Base-by-base conservation (phyloP, 1,139 yeast genomes). In the Hansenula anomala region DNA sequence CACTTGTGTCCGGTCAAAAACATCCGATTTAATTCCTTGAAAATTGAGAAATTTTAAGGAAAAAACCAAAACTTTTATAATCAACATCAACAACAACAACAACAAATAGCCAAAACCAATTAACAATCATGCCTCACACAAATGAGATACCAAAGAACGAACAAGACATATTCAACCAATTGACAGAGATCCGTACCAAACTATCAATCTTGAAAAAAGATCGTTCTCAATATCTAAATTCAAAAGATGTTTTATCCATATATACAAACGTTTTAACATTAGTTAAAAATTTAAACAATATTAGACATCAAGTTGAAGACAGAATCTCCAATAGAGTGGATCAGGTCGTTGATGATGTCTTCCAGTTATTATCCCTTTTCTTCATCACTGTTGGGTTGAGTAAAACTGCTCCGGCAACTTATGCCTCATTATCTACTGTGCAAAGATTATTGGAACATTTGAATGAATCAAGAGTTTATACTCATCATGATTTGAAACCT, bases 351-450 rank as follows among this genome's bases (percentile, higher is more conserved):
- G 96, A 88, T 58, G 97, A 92, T 54, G 84, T 84, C 20, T 86
- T 92, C 71, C 96, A 90, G 59, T 67, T 92, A 38, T 66, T 90
- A 36, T 83, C 95, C 13, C 67, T 92, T 40, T 85, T 95, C 47
- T 86, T 89, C 59, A 75, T 90, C 49, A 87, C 97, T 2, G 94
- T 94, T 45, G 98, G 98, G 3, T 70, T 88, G 51, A 84, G 84
- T 40, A 82, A 88, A 51, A 76, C 87, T 32, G 96, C 96, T 1
- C 96, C 97, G 2, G 96, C 97, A 3, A 87, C 96, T 1, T 92
- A 85, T 62, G 89, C 96, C 9, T 85, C 95, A 8, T 67, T 90
- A 36, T 73, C 89, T 33, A 87, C 97, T 0, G 95, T 92, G 11
- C 80, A 80, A 61, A 78, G 92, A 51, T 66, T 92, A 43, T 69